Base-by-base conservation (phyloP, 129 eudicot species). In the Chrysanthemum makinoi region DNA sequence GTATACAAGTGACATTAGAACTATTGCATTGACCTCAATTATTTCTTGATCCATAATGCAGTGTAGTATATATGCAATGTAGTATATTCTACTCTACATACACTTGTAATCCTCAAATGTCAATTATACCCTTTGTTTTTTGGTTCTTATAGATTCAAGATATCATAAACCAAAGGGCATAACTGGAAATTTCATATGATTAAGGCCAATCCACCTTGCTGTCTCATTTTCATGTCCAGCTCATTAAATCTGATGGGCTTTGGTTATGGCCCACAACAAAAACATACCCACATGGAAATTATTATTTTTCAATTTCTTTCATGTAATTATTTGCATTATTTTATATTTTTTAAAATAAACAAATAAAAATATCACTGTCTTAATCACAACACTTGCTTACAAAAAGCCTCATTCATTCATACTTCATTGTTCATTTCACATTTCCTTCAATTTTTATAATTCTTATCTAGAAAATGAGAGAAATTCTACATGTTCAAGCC, bases 401-500 rank as follows among this genome's bases (percentile, higher is more conserved):
- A 88, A 84, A 81, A 80, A 51, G 79, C 82, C 69, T 72, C 66
- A 62, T 43, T 56, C 57, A 16, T 63, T 76, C 86, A 58, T 53
- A 17, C 71, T 75, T 53, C 81, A 10, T 20, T 59, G 61, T 73
- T 68, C 80, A 33, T 78, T 68, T 55, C 68, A 51, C 35, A 35
- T 44, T 44, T 62, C 24, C 74, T 53, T 43, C 33, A 49, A 56
- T 2, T 69, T 57, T 43, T 59, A 72, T 18, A 28, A 13, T 12
- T 3, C 3, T 28, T 20, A 10, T 20, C 4, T 14, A 44, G 10
- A 83, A 80, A 64, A 90, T 90, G 96, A 90, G 96, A 72, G 96
- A 90, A 77, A 87, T 90, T 51, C 89, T 90, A 33, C 97, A 87
- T 61, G 77, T 90, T 46, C 95, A 87, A 83, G 97, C 95, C 17